Evolutionary conservation across 2,329 filamentous ascomycete species (phyloP).

Genomic region (Phaeomoniella chlamydospora): DNA sequence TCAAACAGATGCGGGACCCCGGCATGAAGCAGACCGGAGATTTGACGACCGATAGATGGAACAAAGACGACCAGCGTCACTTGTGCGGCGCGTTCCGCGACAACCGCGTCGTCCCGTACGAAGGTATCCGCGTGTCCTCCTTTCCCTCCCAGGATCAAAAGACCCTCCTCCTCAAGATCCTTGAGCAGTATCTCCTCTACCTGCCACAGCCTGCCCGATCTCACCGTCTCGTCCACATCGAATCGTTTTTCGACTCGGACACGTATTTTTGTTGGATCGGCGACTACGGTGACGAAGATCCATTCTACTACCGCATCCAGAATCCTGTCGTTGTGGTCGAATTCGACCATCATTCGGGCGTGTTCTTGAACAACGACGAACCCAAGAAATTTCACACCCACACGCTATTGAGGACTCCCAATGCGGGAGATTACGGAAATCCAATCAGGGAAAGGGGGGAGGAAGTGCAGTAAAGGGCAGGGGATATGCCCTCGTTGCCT

Average conservation of each 20-base stretch:
- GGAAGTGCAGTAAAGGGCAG: no score
- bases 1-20: slow-evolving; percentile 45
- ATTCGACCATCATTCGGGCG: slow-evolving; percentile 68
- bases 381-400: slow-evolving; percentile 71
- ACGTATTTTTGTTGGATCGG: slow-evolving; percentile 75
- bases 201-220: slow-evolving; percentile 43
- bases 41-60: no score
- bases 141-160: slow-evolving; percentile 37
- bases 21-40: slow-evolving; percentile 43
- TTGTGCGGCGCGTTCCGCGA: slow-evolving; percentile 66
- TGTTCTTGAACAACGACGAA: slow-evolving; percentile 59
- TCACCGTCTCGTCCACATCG: slow-evolving; percentile 39
- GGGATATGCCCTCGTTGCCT: no score
- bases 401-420: slow-evolving; percentile 57
- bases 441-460: no score
- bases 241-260: slow-evolving; percentile 45
- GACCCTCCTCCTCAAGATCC: slow-evolving; percentile 40
- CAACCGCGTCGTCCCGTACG: slow-evolving; percentile 61
- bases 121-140: slow-evolving; percentile 45
- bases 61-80: slow-evolving; percentile 67
- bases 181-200: slow-evolving; percentile 54
- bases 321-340: slow-evolving; percentile 61
- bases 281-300: slow-evolving; percentile 47
- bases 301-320: slow-evolving; percentile 68
- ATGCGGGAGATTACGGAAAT: slow-evolving; percentile 61